These are phyloP conservation scores for Toxoplasma gondii DNA, from an alignment of 169 alveolate species.

Conservation along the genomic window DNA sequence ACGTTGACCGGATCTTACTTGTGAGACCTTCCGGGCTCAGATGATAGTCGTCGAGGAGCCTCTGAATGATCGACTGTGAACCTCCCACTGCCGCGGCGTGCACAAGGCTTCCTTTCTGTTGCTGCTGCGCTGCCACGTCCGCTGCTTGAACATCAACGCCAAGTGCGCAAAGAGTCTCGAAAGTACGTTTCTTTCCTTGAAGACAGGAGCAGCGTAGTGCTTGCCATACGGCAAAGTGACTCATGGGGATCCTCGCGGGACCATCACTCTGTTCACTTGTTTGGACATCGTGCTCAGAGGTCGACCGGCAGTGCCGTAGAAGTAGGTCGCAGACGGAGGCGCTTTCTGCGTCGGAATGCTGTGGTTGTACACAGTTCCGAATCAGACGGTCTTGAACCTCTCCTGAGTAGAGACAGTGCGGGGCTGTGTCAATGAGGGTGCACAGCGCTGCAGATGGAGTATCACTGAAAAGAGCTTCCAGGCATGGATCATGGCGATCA, in stretches of 20 bases:
- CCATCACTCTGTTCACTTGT: neutral
- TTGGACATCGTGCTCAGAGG: no score
- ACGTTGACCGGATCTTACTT: conserved; percentile 6
- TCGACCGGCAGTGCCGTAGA: neutral
- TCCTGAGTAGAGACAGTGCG: neutral
- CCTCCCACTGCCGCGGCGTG: conserved; percentile 60
- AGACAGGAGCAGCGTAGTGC: conserved; percentile 48
- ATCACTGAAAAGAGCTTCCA: neutral
- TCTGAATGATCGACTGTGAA: conserved; percentile 30
- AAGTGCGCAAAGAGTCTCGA: conserved; percentile 28
- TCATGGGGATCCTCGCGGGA: neutral
- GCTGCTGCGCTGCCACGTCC: conserved; percentile 28
- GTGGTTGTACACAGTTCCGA: neutral
- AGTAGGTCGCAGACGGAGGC: neutral
- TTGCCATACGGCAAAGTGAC: neutral
- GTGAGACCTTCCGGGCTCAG: conserved; percentile 25
- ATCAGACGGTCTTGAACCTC: neutral
- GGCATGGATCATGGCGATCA: neutral
- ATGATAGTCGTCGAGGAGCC: neutral
- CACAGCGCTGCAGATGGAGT: neutral
- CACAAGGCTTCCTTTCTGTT: conserved; percentile 6
- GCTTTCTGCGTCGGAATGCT: neutral
- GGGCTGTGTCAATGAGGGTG: neutral
- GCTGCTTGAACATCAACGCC: conserved; percentile 12
- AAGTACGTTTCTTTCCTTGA: conserved; percentile 44